Conservation (phyloP, 208 protist species). For the Borovskyia barvae region DNA sequence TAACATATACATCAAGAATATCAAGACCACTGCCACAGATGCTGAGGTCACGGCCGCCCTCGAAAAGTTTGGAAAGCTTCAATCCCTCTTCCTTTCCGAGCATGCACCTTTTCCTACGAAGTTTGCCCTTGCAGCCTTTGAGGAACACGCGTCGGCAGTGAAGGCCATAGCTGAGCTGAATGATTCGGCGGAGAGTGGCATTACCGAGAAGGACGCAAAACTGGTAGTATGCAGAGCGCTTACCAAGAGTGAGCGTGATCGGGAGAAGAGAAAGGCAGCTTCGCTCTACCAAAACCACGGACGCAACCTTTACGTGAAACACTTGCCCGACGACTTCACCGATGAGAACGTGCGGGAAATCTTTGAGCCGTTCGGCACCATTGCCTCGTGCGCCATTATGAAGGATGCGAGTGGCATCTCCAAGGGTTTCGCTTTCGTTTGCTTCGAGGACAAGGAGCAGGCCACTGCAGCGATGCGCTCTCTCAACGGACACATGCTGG, state of each 20-base stretch:
- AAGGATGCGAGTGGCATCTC: slow-evolving; percentile 41
- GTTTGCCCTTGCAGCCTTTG: slow-evolving; percentile 95
- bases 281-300: slow-evolving; percentile 49
- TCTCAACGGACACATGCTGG: slow-evolving; percentile 89
- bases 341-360: slow-evolving; percentile 42
- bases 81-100: slow-evolving; percentile 41
- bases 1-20: slow-evolving; percentile 96
- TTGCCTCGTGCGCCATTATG: slow-evolving; percentile 65
- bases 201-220: slow-evolving; percentile 15
- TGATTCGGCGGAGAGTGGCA: slow-evolving; percentile 26
- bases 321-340: slow-evolving; percentile 45
- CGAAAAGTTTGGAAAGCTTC: slow-evolving; percentile 73
- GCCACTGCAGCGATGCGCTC: slow-evolving; percentile 90
- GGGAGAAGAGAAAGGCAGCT: slow-evolving; percentile 26
- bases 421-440: slow-evolving; percentile 77
- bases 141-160: slow-evolving; percentile 74
- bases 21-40: slow-evolving; percentile 56
- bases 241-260: slow-evolving; percentile 47
- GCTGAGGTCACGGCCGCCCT: slow-evolving; percentile 74
- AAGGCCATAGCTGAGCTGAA: slow-evolving; percentile 62
- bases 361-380: slow-evolving; percentile 52
- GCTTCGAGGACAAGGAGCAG: slow-evolving; percentile 90
- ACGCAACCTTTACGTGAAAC: slow-evolving; percentile 71
- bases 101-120: slow-evolving; percentile 44
- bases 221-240: slow-evolving; percentile 48